These are phyloP conservation scores for Trichoderma aggressivum DNA, from an alignment of 2,329 filamentous ascomycete species.

Conservation along the genomic window DNA sequence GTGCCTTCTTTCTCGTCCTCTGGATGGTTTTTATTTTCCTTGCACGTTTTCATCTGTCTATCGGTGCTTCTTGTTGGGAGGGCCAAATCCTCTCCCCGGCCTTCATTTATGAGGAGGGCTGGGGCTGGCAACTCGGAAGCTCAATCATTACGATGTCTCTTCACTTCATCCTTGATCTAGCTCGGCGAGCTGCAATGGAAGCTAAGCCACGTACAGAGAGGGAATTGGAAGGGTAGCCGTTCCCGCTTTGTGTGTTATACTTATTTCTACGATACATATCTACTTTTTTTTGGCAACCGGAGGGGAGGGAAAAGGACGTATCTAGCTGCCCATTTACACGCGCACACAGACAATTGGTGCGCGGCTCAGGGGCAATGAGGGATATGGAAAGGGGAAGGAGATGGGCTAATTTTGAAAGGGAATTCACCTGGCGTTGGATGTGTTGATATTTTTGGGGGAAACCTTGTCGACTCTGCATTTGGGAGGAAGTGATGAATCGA, in stretches of 20 bases:
- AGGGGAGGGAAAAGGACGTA: slow-evolving; percentile 7
- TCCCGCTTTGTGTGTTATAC: slow-evolving; percentile 5
- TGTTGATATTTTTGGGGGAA: neutral
- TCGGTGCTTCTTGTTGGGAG: slow-evolving; percentile 14
- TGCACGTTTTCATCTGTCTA: neutral
- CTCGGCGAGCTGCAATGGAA: neutral
- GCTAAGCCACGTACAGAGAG: neutral
- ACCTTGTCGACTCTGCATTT: neutral
- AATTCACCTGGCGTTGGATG: slow-evolving; percentile 14
- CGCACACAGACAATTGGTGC: neutral
- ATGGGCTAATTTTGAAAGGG: slow-evolving; percentile 6
- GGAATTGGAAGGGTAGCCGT: neutral
- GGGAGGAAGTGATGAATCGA: slow-evolving; percentile 13
- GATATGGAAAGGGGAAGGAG: slow-evolving; percentile 7
- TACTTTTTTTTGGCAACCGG: neutral
- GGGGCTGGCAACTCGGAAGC: slow-evolving; percentile 14
- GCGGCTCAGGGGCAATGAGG: neutral
- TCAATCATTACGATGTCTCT: slow-evolving; percentile 9
- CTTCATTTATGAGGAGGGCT: neutral
- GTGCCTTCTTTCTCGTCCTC: neutral
- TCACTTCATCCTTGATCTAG: slow-evolving; percentile 4
- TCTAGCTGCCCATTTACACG: neutral
- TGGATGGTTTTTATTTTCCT: neutral
- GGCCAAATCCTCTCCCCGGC: slow-evolving; percentile 13
- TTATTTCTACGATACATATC: slow-evolving; percentile 16